phyloP scores from a whole-genome alignment of 2,329 filamentous ascomycete genomes.

The Botryosphaeria dothidea region DNA sequence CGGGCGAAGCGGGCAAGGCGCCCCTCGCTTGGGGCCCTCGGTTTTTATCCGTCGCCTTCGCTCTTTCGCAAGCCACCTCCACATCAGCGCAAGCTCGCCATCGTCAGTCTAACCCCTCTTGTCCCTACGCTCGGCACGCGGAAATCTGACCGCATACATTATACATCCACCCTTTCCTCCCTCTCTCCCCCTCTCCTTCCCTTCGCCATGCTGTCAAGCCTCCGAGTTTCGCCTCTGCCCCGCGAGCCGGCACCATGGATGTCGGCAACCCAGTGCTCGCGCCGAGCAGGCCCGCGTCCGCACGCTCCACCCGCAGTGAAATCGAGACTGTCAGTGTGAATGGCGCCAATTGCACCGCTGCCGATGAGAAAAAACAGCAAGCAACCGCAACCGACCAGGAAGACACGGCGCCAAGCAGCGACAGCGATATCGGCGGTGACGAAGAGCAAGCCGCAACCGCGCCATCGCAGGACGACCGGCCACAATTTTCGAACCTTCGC shows the following conservation, averaged over 20 bases:
- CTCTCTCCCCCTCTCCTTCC: background rate
- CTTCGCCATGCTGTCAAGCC: background rate
- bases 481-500: conserved; percentile 27
- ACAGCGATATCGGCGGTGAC: conserved; percentile 1
- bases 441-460: conserved; percentile 1
- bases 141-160: background rate
- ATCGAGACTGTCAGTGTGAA: background rate
- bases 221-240: background rate
- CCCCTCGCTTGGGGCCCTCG: background rate
- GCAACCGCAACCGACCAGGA: background rate
- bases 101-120: background rate
- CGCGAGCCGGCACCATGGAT: background rate
- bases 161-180: background rate
- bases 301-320: background rate
- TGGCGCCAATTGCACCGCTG: background rate
- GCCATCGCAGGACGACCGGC: background rate
- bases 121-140: background rate
- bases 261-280: background rate
- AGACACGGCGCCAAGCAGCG: background rate
- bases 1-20: background rate
- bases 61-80: conserved; percentile 3
- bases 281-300: background rate
- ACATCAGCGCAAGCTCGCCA: background rate
- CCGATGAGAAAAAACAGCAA: background rate
- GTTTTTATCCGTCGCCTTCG: background rate